Conservation (phyloP, 108 stramenopile genomes). For the Nitzschia palea region DNA sequence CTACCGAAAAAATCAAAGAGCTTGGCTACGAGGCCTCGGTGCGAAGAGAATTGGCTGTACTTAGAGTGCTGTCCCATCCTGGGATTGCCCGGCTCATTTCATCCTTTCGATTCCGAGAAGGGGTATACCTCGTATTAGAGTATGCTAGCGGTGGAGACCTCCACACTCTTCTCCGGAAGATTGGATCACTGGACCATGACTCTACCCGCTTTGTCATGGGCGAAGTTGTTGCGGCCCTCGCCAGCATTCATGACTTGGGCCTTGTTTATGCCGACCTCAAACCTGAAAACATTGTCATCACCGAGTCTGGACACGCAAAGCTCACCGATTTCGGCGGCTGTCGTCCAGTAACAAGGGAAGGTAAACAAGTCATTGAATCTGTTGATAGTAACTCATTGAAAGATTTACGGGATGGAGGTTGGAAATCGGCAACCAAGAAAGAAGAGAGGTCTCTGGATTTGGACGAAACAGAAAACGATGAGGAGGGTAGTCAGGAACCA, state of each 20-base stretch:
- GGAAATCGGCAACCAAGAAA: conserved; percentile 48
- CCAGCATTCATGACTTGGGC: conserved; percentile 86
- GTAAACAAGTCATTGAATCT: conserved; percentile 42
- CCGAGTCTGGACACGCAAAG: conserved; percentile 93
- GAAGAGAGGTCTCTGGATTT: conserved; percentile 16
- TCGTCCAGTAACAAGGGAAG: conserved; percentile 76
- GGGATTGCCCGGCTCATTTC: conserved; percentile 91
- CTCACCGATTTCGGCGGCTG: conserved; percentile 96
- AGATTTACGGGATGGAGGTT: conserved; percentile 89
- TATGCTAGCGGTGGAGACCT: conserved; percentile 94
- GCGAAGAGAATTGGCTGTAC: conserved; percentile 89
- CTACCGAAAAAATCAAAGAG: conserved; percentile 73
- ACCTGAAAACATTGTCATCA: conserved; percentile 93
- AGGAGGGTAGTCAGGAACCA: neutral
- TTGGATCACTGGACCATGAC: conserved; percentile 88
- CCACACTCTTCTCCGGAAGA: conserved; percentile 72
- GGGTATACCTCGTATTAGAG: conserved; percentile 94
- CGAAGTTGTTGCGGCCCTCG: conserved; percentile 86
- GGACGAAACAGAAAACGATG: conserved; percentile 25
- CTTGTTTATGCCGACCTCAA: conserved; percentile 93
- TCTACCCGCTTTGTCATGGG: conserved; percentile 90
- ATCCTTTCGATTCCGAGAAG: conserved; percentile 89
- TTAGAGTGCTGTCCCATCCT: conserved; percentile 87
- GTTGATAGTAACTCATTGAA: conserved; percentile 59
- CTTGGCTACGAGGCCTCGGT: conserved; percentile 84